phyloP scores from a whole-genome alignment of 441 rosid genomes.

The Melianthus villosus region DNA sequence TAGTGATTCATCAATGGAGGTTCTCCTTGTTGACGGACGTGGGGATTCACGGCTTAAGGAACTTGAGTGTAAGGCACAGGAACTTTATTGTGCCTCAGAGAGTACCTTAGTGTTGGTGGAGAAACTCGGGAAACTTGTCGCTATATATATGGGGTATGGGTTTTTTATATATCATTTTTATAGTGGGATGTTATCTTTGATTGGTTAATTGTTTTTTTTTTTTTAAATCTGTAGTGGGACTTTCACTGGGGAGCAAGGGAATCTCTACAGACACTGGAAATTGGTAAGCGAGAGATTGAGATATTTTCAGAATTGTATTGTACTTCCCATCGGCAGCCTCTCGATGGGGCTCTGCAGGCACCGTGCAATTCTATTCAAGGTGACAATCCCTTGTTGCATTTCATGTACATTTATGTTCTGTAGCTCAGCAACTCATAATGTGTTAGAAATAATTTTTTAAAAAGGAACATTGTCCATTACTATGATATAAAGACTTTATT shows the following conservation, averaged over 20 bases:
- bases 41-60: slow-evolving; percentile 66
- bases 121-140: slow-evolving; percentile 77
- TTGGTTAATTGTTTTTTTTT: slow-evolving; percentile 6
- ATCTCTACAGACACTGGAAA: slow-evolving; percentile 70
- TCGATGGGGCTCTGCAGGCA: slow-evolving; percentile 83
- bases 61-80: slow-evolving; percentile 75
- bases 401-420: not conserved
- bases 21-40: slow-evolving; percentile 56
- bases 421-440: too few relatives aligned
- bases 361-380: slow-evolving; percentile 90
- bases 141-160: slow-evolving; percentile 80
- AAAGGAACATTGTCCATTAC: too few relatives aligned
- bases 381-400: slow-evolving; percentile 7
- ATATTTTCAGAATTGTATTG: slow-evolving; percentile 53
- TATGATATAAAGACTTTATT: too few relatives aligned
- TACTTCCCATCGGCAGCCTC: slow-evolving; percentile 73
- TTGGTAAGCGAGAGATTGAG: slow-evolving; percentile 46
- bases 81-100: slow-evolving; percentile 55
- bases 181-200: slow-evolving; percentile 1
- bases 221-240: slow-evolving; percentile 39
- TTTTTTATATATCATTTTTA: not conserved
- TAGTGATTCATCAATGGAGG: slow-evolving; percentile 66
- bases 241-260: slow-evolving; percentile 65
- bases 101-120: slow-evolving; percentile 52
- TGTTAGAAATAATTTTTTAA: too few relatives aligned